Evolutionary conservation across 23 red algal species (phyloP).

Genomic region (Cyanidiococcus yangmingshanensis): DNA sequence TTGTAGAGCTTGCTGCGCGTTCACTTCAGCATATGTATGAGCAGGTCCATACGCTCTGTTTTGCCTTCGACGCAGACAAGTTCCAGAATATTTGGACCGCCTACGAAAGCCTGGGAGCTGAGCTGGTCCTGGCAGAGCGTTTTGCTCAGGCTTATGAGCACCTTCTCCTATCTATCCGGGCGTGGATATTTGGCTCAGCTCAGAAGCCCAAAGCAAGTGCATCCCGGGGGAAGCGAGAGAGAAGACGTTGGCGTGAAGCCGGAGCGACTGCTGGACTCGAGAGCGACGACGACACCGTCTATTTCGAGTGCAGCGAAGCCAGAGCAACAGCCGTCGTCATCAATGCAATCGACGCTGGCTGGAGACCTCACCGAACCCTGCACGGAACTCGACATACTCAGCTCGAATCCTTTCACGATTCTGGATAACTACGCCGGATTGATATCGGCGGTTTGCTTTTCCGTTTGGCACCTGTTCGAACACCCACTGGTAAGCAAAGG

Average conservation of each 20-base stretch:
- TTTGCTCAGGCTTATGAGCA: background rate
- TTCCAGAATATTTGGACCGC: background rate
- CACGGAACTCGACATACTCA: no score
- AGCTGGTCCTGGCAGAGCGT: background rate
- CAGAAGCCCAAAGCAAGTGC: no score
- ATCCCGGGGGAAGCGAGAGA: no score
- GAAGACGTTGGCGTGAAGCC: no score
- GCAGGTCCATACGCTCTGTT: background rate
- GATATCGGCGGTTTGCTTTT: background rate
- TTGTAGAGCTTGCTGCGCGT: background rate
- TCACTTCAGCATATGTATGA: background rate
- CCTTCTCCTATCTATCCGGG: background rate
- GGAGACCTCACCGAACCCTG: no score
- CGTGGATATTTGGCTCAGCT: no score
- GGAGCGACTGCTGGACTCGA: no score
- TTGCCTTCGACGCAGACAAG: background rate
- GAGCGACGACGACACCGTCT: no score
- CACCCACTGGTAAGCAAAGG: background rate
- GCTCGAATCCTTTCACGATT: background rate
- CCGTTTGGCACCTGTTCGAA: background rate
- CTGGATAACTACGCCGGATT: background rate
- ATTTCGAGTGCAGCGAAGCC: no score
- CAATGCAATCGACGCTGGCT: no score
- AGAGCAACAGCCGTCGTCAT: no score
- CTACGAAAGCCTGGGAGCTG: background rate